Conservation (phyloP, 2,329 filamentous ascomycete species). For the Fusarium sp. region DNA sequence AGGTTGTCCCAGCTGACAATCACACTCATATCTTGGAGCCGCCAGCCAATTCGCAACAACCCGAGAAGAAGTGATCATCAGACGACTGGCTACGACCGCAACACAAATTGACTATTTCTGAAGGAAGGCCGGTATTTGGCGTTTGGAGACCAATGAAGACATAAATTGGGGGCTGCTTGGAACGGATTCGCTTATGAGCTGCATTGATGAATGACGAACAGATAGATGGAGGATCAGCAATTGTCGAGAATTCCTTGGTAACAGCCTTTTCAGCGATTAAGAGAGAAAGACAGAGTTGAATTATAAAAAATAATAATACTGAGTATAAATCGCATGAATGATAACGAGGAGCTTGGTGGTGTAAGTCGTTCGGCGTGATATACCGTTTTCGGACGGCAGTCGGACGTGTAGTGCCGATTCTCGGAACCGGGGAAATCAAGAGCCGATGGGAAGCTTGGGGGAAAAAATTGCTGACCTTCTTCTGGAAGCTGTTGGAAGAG, state of each 20-base stretch:
- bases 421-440: conserved; percentile 49
- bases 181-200: conserved; percentile 30
- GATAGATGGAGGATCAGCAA: conserved; percentile 41
- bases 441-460: conserved; percentile 37
- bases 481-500: conserved; percentile 54
- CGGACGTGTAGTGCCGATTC: conserved; percentile 7
- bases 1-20: conserved; percentile 75
- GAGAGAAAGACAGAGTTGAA: conserved; percentile 13
- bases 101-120: conserved; percentile 5
- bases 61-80: conserved; percentile 36
- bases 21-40: conserved; percentile 90
- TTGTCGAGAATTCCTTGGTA: conserved; percentile 18
- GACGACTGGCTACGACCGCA: background rate
- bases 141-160: conserved; percentile 34
- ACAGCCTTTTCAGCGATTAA: background rate
- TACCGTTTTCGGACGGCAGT: conserved; percentile 11
- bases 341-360: background rate
- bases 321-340: background rate
- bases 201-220: conserved; percentile 33
- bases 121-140: conserved; percentile 29
- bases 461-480: conserved; percentile 51
- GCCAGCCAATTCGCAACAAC: conserved; percentile 55
- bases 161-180: conserved; percentile 26
- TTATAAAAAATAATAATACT: conserved; percentile 1
- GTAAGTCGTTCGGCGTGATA: conserved; percentile 2